Evolutionary conservation across 2,329 filamentous ascomycete genomes (phyloP).

Genomic region (Fusarium sp.): DNA sequence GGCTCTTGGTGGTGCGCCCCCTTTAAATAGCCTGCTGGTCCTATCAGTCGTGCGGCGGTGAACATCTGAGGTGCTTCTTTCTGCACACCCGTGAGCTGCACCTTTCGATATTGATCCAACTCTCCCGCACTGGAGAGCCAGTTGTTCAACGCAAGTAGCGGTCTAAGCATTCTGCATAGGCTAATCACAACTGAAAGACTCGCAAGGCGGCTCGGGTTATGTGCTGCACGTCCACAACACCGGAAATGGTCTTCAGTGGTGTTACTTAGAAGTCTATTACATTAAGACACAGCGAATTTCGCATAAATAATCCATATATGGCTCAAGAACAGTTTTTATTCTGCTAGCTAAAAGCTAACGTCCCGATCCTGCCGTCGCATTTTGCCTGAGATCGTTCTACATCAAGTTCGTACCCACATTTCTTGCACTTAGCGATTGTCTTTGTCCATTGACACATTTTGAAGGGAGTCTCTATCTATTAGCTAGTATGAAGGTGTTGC

Average conservation of each 20-base stretch:
- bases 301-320: neutral
- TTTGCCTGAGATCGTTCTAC: neutral
- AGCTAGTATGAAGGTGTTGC: neutral
- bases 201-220: accelerated
- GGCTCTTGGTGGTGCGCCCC: accelerated
- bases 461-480: accelerated
- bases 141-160: neutral
- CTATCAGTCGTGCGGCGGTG: accelerated
- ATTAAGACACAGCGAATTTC: neutral
- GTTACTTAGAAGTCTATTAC: accelerated
- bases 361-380: no score
- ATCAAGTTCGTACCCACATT: neutral
- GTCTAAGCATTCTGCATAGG: accelerated
- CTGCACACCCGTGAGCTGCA: accelerated
- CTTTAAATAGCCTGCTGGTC: neutral
- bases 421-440: neutral
- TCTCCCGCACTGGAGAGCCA: accelerated
- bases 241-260: neutral
- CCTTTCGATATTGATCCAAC: accelerated
- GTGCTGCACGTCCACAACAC: neutral
- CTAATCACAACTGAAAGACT: no score
- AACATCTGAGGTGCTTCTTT: neutral
- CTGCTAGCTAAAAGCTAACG: neutral
- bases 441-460: neutral
- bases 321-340: neutral